A percentile compares a stretch with the other conserved stretches of the same genome.
Conservation (phyloP, 176 grass and related monocot species). For the Aechmea fasciata region DNA sequence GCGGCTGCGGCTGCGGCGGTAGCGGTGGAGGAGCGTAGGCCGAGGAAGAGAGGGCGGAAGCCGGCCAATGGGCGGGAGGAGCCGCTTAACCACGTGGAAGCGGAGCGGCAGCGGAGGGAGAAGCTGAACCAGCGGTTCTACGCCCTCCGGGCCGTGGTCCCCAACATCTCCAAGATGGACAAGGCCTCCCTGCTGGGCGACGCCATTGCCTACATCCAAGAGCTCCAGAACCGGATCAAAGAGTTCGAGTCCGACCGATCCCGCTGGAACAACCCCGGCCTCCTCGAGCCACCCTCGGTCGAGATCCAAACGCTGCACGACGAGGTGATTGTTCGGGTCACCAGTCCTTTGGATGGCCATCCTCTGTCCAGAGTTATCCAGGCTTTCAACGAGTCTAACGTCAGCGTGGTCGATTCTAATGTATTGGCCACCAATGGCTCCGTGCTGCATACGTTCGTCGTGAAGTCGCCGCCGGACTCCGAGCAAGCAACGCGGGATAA, state of each 20-base stretch:
- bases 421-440: conserved; percentile 32
- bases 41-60: conserved; percentile 73
- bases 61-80: conserved; percentile 85
- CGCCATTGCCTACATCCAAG: conserved; percentile 76
- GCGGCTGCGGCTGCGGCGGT: neutral
- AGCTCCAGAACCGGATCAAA: conserved; percentile 50
- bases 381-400: conserved; percentile 34
- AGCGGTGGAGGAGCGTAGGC: conserved; percentile 31
- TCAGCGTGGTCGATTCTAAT: conserved; percentile 48
- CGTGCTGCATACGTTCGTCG: conserved; percentile 66
- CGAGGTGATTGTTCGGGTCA: conserved; percentile 74
- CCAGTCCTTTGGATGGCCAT: conserved; percentile 49
- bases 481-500: conserved; percentile 42
- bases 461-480: conserved; percentile 33
- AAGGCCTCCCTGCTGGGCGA: conserved; percentile 82
- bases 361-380: conserved; percentile 39
- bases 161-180: conserved; percentile 89
- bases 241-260: conserved; percentile 15
- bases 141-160: conserved; percentile 70
- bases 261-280: too few relatives aligned
- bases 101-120: conserved; percentile 86
- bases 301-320: conserved; percentile 47
- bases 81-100: conserved; percentile 91
- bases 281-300: conserved; percentile 21
- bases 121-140: conserved; percentile 96